A percentile compares a stretch with the other conserved stretches of the same genome.
Conservation (phyloP, 2,329 filamentous ascomycete species). For the Atkinsonella texensis region DNA sequence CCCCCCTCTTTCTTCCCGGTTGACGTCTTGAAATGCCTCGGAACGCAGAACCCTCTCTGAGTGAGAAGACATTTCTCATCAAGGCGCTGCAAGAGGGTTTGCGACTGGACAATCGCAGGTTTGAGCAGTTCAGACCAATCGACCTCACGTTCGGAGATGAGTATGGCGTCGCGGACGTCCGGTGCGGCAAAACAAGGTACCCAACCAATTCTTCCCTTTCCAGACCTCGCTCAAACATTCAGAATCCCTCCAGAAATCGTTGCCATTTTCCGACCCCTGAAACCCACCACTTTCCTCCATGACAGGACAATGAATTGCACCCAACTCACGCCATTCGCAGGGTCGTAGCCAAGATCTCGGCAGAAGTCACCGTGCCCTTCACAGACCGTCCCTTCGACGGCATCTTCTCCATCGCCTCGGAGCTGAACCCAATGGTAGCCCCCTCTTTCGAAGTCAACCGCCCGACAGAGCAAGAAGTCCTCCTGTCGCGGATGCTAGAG, state of each 20-base stretch:
- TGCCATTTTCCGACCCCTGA: neutral
- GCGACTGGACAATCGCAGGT: slow-evolving; percentile 70
- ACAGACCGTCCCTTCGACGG: slow-evolving; percentile 89
- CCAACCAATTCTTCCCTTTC: slow-evolving; percentile 6
- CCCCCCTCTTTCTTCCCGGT: neutral
- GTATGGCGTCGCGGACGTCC: slow-evolving; percentile 79
- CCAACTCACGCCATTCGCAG: slow-evolving; percentile 29
- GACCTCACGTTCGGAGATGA: slow-evolving; percentile 78
- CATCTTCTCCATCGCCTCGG: slow-evolving; percentile 82
- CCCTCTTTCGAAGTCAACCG: slow-evolving; percentile 81
- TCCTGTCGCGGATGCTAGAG: slow-evolving; percentile 80
- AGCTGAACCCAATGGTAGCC: slow-evolving; percentile 84
- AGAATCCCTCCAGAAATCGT: neutral
- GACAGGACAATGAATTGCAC: neutral
- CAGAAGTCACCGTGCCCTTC: slow-evolving; percentile 77
- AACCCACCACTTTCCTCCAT: too few species aligned
- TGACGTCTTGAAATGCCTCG: slow-evolving; percentile 57
- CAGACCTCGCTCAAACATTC: neutral
- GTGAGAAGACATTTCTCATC: slow-evolving; percentile 76
- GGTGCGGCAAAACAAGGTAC: slow-evolving; percentile 81
- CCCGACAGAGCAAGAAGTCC: slow-evolving; percentile 70
- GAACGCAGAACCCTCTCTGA: slow-evolving; percentile 80
- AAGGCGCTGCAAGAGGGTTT: slow-evolving; percentile 71
- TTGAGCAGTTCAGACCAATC: slow-evolving; percentile 69
- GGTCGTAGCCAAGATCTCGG: slow-evolving; percentile 72